Evolutionary conservation across 2,329 filamentous ascomycete species (phyloP).

Genomic region (Onygenales sp.): DNA sequence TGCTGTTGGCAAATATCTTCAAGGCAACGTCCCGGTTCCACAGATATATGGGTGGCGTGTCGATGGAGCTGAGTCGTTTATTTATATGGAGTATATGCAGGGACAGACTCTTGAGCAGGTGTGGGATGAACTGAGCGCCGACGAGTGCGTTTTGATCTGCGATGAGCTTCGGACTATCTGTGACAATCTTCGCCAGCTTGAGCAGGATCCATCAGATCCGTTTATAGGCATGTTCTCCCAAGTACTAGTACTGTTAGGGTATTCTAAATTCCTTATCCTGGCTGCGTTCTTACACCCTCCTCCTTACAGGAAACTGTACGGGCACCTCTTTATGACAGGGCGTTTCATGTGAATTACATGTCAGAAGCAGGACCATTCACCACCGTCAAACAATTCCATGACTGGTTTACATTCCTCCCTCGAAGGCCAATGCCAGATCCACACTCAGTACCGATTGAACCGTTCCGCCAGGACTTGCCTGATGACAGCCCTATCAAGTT

Average conservation of each 20-base stretch:
- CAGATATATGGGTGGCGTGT: slow-evolving; percentile 28
- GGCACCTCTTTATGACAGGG: slow-evolving; percentile 15
- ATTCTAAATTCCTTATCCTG: not conserved
- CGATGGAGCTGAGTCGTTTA: slow-evolving; percentile 17
- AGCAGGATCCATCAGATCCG: slow-evolving; percentile 17
- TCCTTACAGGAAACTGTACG: slow-evolving; percentile 9
- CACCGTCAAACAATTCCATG: slow-evolving; percentile 21
- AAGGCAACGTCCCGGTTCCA: slow-evolving; percentile 22
- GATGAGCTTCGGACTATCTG: slow-evolving; percentile 13
- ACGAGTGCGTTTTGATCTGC: slow-evolving; percentile 11
- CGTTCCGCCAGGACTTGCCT: slow-evolving; percentile 20
- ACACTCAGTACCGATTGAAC: slow-evolving; percentile 17
- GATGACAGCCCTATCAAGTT: slow-evolving; percentile 24
- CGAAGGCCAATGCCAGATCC: slow-evolving; percentile 17
- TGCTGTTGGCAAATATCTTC: slow-evolving; percentile 14
- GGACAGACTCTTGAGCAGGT: slow-evolving; percentile 19
- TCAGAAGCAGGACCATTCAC: slow-evolving; percentile 20
- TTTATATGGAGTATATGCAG: slow-evolving; percentile 26
- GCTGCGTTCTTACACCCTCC: slow-evolving; percentile 1
- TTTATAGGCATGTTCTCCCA: slow-evolving; percentile 18
- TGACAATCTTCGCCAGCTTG: slow-evolving; percentile 15
- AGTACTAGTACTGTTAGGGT: not conserved
- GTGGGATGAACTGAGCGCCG: slow-evolving; percentile 16
- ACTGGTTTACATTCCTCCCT: slow-evolving; percentile 21
- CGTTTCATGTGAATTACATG: slow-evolving; percentile 12